Evolutionary conservation across 1,284 basidiomycete genomes (phyloP), one percentile per base, ranked within the genome.

Genomic region (Afroboletus lepidellus): DNA sequence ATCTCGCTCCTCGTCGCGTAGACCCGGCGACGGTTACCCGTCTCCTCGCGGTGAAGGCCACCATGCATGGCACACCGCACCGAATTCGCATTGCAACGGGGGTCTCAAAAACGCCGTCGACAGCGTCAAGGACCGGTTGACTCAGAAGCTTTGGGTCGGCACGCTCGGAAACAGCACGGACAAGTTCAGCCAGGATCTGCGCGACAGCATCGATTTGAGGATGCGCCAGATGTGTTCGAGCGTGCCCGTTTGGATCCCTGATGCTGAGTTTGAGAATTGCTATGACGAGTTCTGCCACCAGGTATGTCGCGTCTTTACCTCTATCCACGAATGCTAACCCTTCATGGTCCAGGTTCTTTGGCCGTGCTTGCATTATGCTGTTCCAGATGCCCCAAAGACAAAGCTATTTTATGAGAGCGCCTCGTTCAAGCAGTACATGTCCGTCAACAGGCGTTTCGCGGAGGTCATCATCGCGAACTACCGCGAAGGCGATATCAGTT

Each of bases 221-320:
- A 81, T 92, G 76, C 62, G 75, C 44, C 70, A 77, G 6, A 74
- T 87, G 59, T 74, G 78, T 34, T 72, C 79, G 1, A 83, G 81
- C 60, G 61, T 85, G 6, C 86, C 89, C 0, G 88, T 94, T 21
- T 93, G 91, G 91, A 85, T 94, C 46, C 82, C 84, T 0, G 86
- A 90, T 60, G 74, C 76, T 1, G 87, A 88, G 63, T 92, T 92
- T 57, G 78, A 83, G 57, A 80, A 81, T 52, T 86, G 82, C 64
- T 94, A 94, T 61, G 90, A 92, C 66, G 85, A 89, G 60, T 94
- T 92, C 68, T 94, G 92, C 69, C 92, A 94, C 63, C 90, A 91
- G 67, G 83, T 81, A 23, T 24, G 68, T 44, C 49, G 32, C 46
- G 0, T 46, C 18, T 50, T 21, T 12, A 16, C 13, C 39, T 55